These are phyloP conservation scores for Cercospora zeae-maydis DNA, from an alignment of 2,329 filamentous ascomycete species.

Conservation along the genomic window DNA sequence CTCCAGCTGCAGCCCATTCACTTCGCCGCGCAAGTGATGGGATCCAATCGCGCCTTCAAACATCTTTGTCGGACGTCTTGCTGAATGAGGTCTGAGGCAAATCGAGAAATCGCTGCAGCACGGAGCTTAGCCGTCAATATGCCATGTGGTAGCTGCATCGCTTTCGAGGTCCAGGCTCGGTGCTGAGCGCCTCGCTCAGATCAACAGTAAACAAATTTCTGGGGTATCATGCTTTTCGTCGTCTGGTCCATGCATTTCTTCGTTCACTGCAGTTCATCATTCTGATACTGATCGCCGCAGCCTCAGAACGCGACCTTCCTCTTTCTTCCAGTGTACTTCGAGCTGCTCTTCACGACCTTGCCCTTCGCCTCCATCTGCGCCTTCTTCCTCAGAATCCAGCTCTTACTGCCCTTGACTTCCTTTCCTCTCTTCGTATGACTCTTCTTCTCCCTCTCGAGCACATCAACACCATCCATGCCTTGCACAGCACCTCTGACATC, in stretches of 20 bases:
- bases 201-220: background rate
- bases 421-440: conserved; percentile 46
- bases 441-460: conserved; percentile 65
- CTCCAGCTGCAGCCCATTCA: background rate
- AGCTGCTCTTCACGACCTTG: conserved; percentile 86
- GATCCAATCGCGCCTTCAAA: background rate
- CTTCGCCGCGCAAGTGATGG: background rate
- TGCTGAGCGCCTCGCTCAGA: background rate
- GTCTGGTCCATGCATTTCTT: background rate
- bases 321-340: conserved; percentile 91
- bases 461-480: conserved; percentile 78
- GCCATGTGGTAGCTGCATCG: background rate
- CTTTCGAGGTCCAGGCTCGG: background rate
- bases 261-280: background rate
- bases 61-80: background rate
- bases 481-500: conserved; percentile 83
- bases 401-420: conserved; percentile 72
- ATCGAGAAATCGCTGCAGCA: background rate
- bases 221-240: background rate
- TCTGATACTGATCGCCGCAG: background rate
- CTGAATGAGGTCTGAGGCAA: background rate
- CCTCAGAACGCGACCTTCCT: conserved; percentile 70
- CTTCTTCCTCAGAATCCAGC: conserved; percentile 82
- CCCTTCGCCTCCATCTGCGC: conserved; percentile 93
- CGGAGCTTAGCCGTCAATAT: background rate